These are phyloP conservation scores for Claviceps sp. DNA, from an alignment of 2,329 filamentous ascomycete genomes.

Conservation along the genomic window DNA sequence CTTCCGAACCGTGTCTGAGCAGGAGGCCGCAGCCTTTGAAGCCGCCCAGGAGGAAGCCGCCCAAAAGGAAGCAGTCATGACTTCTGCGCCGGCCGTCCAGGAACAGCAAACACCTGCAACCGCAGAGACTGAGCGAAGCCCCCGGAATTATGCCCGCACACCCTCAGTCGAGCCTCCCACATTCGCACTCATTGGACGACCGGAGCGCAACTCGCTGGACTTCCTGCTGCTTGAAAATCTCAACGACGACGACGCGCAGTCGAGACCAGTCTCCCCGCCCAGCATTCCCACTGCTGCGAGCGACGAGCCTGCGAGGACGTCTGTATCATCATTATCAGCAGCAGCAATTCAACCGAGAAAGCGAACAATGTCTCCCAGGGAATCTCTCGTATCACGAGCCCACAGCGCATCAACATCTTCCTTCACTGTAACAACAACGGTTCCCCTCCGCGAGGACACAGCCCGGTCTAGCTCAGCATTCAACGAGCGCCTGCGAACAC, in stretches of 20 bases:
- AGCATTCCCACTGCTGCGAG: conserved; percentile 20
- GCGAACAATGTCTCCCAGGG: conserved; percentile 8
- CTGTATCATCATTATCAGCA: neutral
- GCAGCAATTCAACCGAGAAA: neutral
- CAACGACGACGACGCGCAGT: conserved; percentile 24
- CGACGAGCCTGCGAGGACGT: conserved; percentile 4
- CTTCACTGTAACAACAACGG: conserved; percentile 35
- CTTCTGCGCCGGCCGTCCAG: neutral
- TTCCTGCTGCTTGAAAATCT: conserved; percentile 49
- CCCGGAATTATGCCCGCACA: conserved; percentile 38
- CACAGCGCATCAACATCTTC: conserved; percentile 31
- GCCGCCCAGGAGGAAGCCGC: conserved; percentile 4
- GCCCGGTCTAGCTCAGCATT: conserved; percentile 25
- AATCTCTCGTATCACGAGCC: conserved; percentile 21
- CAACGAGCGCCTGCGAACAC: conserved; percentile 31
- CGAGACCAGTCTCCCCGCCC: conserved; percentile 22
- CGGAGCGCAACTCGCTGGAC: conserved; percentile 43
- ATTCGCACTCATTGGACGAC: conserved; percentile 37
- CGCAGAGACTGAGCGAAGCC: conserved; percentile 19
- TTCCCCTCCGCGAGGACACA: conserved; percentile 37
- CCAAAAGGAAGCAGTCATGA: conserved; percentile 12
- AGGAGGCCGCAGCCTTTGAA: conserved; percentile 33
- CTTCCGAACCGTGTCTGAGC: conserved; percentile 45
- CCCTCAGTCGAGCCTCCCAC: conserved; percentile 49
- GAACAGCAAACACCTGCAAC: conserved; percentile 8